Base-by-base conservation (phyloP, 257 asterid species). In the Nicotiana paniculata region DNA sequence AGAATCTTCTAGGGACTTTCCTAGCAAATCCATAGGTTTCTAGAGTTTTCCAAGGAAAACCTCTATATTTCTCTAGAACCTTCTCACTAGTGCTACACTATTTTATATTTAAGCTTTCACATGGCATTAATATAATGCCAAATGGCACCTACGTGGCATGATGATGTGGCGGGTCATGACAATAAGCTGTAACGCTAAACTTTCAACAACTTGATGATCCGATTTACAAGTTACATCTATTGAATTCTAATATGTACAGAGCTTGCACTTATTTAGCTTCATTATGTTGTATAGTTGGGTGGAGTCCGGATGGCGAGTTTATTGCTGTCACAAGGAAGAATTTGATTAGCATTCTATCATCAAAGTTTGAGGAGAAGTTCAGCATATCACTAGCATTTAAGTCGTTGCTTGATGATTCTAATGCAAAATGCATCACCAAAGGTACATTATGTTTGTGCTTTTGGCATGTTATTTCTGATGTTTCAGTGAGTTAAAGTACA, bases 251-350 rank as follows among this genome's bases (percentile, higher is more conserved):
- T 26, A 53, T 46, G 59, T 35, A 51, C 77, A 65, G 70, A 54
- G 62, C 28, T 59, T 64, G 64, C 77, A 3, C 80, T 67, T 70
- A 48, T 70, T 80, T 75, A 46, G 84, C 85, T 39, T 82, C 83
- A 30, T 43, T 11, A 85, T 66, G 24, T 75, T 84, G 88, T 83
- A 85, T 79, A 94, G 99, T 92, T 88, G 98, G 91, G 87, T 96
- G 97, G 98, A 93, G 97, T 72, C 83, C 86, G 26, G 81, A 88
- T 69, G 99, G 91, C 65, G 88, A 91, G 83, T 87, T 85, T 86
- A 75, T 92, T 88, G 98, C 91, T 83, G 91, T 93, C 88, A 95
- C 92, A 4, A 90, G 89, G 87, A 90, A 90, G 84, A 93, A 89
- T 81, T 84, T 83, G 55, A 86, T 96, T 84, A 90, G 89, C 86